These are phyloP conservation scores for Pyrus hybrid DNA, from an alignment of 331 rosid genomes.

Conservation along the genomic window DNA sequence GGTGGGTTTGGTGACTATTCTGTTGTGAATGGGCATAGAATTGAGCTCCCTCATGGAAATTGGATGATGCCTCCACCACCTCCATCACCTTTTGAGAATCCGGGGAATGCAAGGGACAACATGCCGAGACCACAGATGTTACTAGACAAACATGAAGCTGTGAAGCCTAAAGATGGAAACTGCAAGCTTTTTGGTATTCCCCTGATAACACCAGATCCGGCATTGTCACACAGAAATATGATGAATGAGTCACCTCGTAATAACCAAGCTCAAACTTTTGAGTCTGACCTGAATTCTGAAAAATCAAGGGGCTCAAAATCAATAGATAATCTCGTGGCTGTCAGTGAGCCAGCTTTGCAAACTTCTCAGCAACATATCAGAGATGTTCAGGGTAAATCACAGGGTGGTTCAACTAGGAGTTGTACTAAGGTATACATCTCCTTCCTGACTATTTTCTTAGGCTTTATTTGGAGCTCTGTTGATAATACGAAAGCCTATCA, in stretches of 20 bases:
- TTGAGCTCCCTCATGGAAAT: constrained; percentile 45
- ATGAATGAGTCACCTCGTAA: constrained; percentile 29
- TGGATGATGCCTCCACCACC: constrained; percentile 67
- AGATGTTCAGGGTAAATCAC: constrained; percentile 53
- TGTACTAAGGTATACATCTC: constrained; percentile 70
- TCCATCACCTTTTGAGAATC: constrained; percentile 42
- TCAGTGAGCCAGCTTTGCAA: constrained; percentile 32
- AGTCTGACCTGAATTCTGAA: constrained; percentile 49
- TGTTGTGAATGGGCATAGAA: constrained; percentile 40
- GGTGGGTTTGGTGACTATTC: constrained; percentile 44
- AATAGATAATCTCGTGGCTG: constrained; percentile 26
- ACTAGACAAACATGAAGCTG: constrained; percentile 28
- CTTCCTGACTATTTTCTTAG: background rate
- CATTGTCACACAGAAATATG: constrained; percentile 21
- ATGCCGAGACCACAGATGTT: constrained; percentile 22
- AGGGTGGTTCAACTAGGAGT: constrained; percentile 68
- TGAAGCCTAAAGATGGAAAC: constrained; percentile 56
- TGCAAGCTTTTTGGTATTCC: constrained; percentile 88
- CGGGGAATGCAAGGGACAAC: constrained; percentile 34
- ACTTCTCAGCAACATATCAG: constrained; percentile 29
- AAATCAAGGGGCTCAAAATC: constrained; percentile 33
- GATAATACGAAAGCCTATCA: background rate
- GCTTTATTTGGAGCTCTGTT: background rate
- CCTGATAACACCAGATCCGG: constrained; percentile 42
- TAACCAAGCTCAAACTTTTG: constrained; percentile 23